Conservation (phyloP, 2,329 filamentous ascomycete genomes). For the Trematosphaeria pertusa region DNA sequence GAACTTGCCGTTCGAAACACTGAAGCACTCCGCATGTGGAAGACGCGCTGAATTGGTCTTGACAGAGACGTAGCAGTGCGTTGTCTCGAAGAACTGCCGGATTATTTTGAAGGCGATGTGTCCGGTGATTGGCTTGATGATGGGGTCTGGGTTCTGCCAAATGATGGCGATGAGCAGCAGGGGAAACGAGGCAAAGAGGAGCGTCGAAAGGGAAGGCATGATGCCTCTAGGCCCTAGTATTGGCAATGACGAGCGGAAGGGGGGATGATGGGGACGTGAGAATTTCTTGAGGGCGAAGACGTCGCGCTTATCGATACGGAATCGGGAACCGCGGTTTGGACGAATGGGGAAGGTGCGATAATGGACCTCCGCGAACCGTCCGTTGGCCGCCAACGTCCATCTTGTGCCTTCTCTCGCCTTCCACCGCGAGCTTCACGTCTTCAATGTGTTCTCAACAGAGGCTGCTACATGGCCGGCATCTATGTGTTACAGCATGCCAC, state of each 20-base stretch:
- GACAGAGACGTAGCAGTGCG: conserved; percentile 55
- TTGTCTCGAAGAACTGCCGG: conserved; percentile 33
- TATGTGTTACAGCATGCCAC: too few species aligned
- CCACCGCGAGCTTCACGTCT: too few species aligned
- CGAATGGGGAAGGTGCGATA: conserved; percentile 13
- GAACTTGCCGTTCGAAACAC: conserved; percentile 61
- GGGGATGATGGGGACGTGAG: background rate
- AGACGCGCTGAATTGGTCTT: conserved; percentile 50
- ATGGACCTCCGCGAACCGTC: conserved; percentile 1
- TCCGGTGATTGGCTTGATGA: conserved; percentile 23
- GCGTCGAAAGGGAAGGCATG: conserved; percentile 29
- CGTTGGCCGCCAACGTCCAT: background rate
- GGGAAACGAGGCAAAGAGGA: conserved; percentile 34
- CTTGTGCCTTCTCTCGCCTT: background rate
- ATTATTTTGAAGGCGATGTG: conserved; percentile 28
- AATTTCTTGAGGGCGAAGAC: background rate
- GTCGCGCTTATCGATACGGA: conserved; percentile 15
- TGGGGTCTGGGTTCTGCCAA: conserved; percentile 32
- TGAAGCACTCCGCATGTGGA: conserved; percentile 61
- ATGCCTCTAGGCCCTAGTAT: background rate
- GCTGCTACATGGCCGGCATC: too few species aligned
- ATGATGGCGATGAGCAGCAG: conserved; percentile 33
- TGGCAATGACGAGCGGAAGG: background rate
- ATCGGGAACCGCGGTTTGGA: conserved; percentile 3
- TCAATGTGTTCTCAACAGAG: too few species aligned